These are phyloP conservation scores for Spergularia azorica DNA, from an alignment of 179 eudicot species.

Conservation along the genomic window DNA sequence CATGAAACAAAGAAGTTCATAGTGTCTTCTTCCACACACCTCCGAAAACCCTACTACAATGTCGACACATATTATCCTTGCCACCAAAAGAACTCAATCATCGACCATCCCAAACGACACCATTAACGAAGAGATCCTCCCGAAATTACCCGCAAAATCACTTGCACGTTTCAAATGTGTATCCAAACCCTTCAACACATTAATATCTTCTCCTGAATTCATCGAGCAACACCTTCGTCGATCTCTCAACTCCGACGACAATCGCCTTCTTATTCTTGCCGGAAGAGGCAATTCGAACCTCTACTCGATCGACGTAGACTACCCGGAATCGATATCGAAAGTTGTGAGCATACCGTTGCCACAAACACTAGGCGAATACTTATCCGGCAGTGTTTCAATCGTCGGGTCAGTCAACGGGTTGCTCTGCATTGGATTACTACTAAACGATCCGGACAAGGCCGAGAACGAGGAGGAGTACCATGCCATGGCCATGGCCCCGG, in stretches of 20 bases:
- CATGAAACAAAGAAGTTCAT: too few relatives aligned
- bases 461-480: too few relatives aligned
- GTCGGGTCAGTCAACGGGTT: constrained; percentile 21
- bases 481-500: too few relatives aligned
- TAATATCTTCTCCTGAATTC: constrained; percentile 24
- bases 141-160: constrained; percentile 26
- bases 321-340: too few relatives aligned
- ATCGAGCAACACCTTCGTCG: constrained; percentile 14
- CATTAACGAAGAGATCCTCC: background rate
- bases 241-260: background rate
- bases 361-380: background rate
- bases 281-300: background rate
- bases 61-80: background rate
- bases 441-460: background rate
- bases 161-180: constrained; percentile 24
- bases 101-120: constrained; percentile 5
- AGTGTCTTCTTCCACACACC: too few relatives aligned
- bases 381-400: background rate
- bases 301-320: constrained; percentile 1
- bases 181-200: constrained; percentile 19
- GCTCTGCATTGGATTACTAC: constrained; percentile 2
- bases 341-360: background rate
- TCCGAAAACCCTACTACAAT: background rate
- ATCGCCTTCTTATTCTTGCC: constrained; percentile 7
- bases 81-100: too few relatives aligned